Conservation (phyloP, 1,284 basidiomycete species). For the Sphaerobolus stellatus region DNA sequence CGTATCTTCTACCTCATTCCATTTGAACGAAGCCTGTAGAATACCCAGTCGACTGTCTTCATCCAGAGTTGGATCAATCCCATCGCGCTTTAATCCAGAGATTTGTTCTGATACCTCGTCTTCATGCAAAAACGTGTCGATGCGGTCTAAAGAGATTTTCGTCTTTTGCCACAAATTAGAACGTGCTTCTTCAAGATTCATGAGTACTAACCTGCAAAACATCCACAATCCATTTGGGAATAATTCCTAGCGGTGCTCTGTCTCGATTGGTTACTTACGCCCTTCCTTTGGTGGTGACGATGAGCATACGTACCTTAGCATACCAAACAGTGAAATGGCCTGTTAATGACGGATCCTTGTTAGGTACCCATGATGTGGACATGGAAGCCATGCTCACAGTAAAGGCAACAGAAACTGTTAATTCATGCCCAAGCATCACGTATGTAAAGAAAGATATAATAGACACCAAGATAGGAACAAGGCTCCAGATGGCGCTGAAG, state of each 20-base stretch:
- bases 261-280: constrained; percentile 32
- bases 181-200: constrained; percentile 14
- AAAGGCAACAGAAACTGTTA: constrained; percentile 68
- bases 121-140: constrained; percentile 78
- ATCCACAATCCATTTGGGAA: constrained; percentile 67
- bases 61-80: constrained; percentile 19
- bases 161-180: constrained; percentile 43
- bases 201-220: constrained; percentile 47
- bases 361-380: constrained; percentile 4
- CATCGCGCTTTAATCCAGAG: constrained; percentile 53
- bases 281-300: constrained; percentile 25
- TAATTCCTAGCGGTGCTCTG: constrained; percentile 63
- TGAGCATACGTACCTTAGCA: constrained; percentile 51
- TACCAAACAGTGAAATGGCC: constrained; percentile 69
- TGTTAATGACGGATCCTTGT: constrained; percentile 24
- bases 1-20: constrained; percentile 59
- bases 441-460: constrained; percentile 67
- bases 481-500: constrained; percentile 63
- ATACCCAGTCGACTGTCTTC: constrained; percentile 56
- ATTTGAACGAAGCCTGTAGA: constrained; percentile 64
- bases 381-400: constrained; percentile 45
- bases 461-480: constrained; percentile 67
- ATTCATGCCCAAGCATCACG: constrained; percentile 60
- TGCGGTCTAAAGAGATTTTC: constrained; percentile 75
- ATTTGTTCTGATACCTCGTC: constrained; percentile 78